These are phyloP conservation scores for Lentinula sp. DNA, from an alignment of 768 basidiomycete species.

Conservation along the genomic window DNA sequence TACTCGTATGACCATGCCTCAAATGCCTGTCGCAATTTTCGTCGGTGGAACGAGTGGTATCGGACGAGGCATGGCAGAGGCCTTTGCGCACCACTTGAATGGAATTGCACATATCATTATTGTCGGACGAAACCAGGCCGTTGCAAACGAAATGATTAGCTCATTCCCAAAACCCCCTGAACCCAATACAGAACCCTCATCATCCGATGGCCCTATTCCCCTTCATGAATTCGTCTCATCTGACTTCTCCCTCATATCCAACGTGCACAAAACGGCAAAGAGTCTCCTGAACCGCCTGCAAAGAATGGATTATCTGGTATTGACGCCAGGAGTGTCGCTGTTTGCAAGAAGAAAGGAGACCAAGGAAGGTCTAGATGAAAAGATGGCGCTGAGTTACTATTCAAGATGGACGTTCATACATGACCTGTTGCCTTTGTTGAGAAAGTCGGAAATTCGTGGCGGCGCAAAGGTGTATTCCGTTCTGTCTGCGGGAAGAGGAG, in stretches of 20 bases:
- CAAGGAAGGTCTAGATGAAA: slow-evolving; percentile 26
- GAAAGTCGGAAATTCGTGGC: slow-evolving; percentile 10
- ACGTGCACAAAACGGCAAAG: slow-evolving; percentile 21
- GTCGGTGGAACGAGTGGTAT: slow-evolving; percentile 22
- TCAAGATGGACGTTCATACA: slow-evolving; percentile 26
- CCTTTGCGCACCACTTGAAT: slow-evolving; percentile 29
- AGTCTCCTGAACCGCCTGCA: slow-evolving; percentile 20
- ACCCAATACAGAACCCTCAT: neutral
- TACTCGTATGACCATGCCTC: neutral
- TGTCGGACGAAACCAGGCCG: slow-evolving; percentile 28
- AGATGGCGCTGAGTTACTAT: slow-evolving; percentile 27
- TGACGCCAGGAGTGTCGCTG: slow-evolving; percentile 20
- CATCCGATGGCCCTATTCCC: slow-evolving; percentile 6
- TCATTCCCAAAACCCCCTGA: slow-evolving; percentile 18
- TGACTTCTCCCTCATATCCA: slow-evolving; percentile 29
- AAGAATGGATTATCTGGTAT: slow-evolving; percentile 28
- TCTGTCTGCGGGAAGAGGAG: slow-evolving; percentile 7
- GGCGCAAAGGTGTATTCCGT: slow-evolving; percentile 26
- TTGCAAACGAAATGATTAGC: slow-evolving; percentile 26
- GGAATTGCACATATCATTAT: slow-evolving; percentile 34
- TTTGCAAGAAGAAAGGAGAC: slow-evolving; percentile 22
- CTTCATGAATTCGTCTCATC: slow-evolving; percentile 29
- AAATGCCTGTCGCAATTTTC: slow-evolving; percentile 15
- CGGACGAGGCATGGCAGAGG: slow-evolving; percentile 28
- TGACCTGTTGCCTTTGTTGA: slow-evolving; percentile 24